These are phyloP conservation scores for Fusarium nematophilum DNA, from an alignment of 2,329 filamentous ascomycete species.

Conservation along the genomic window DNA sequence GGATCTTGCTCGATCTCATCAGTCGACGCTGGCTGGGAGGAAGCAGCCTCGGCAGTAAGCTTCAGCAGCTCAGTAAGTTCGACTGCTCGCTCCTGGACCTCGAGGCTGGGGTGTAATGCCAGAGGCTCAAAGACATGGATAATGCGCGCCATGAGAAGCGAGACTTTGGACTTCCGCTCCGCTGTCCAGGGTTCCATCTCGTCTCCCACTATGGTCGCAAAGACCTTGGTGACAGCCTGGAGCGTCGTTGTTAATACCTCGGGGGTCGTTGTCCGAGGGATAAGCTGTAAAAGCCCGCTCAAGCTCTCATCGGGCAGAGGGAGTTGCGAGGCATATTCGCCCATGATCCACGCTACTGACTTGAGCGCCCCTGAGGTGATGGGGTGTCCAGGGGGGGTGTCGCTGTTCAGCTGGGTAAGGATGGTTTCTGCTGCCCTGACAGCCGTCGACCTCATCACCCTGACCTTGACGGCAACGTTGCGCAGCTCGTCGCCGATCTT, in stretches of 20 bases:
- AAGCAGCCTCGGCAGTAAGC: constrained; percentile 83
- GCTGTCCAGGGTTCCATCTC: constrained; percentile 75
- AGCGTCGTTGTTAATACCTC: constrained; percentile 81
- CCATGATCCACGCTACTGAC: constrained; percentile 85
- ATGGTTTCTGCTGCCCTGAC: constrained; percentile 86
- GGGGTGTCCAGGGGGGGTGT: constrained; percentile 65
- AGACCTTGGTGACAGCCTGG: constrained; percentile 88
- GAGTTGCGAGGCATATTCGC: constrained; percentile 85
- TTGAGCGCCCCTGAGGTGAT: constrained; percentile 75
- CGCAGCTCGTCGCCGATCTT: constrained; percentile 86
- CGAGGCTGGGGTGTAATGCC: constrained; percentile 83
- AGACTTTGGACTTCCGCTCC: constrained; percentile 78
- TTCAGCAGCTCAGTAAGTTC: constrained; percentile 92
- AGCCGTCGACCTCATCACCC: constrained; percentile 82
- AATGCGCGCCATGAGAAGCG: constrained; percentile 83
- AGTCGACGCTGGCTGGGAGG: constrained; percentile 70
- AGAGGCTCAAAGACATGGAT: constrained; percentile 85
- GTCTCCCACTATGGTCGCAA: constrained; percentile 76
- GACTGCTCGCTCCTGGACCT: constrained; percentile 94
- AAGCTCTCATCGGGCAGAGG: constrained; percentile 77
- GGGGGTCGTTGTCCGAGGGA: constrained; percentile 67
- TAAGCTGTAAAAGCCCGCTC: constrained; percentile 76
- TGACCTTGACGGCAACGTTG: constrained; percentile 92
- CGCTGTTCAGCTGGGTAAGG: constrained; percentile 66
- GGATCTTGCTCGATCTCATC: constrained; percentile 70